These are phyloP conservation scores for Eucalyptus pumila DNA, from an alignment of 345 rosid species.

Conservation along the genomic window DNA sequence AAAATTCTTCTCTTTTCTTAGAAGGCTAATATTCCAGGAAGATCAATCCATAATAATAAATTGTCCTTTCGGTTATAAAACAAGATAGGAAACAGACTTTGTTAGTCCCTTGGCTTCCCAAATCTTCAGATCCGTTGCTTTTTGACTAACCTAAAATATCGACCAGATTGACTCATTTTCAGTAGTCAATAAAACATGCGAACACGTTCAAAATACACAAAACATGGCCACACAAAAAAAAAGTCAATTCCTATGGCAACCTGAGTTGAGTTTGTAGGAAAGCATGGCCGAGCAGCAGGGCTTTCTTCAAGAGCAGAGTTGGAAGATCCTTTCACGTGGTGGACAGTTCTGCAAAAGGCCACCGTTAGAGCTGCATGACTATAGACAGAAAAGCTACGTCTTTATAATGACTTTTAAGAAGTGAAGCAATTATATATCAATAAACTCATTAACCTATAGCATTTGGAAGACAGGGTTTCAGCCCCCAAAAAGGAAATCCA, in stretches of 20 bases:
- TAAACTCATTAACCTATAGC: neutral
- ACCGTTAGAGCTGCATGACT: neutral
- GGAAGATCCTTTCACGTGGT: rapidly evolving
- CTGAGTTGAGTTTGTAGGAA: too few relatives aligned
- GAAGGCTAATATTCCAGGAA: neutral
- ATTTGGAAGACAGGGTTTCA: rapidly evolving
- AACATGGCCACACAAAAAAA: neutral
- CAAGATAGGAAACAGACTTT: neutral
- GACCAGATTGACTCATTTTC: too few relatives aligned
- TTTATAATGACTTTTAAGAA: neutral
- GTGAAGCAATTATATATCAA: neutral
- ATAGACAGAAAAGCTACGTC: neutral
- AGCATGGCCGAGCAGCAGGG: too few relatives aligned
- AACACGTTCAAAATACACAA: neutral
- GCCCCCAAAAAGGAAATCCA: too few relatives aligned
- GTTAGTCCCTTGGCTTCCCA: neutral
- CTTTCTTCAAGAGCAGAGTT: too few relatives aligned
- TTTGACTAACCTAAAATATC: neutral
- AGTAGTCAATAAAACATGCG: too few relatives aligned
- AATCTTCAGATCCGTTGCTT: neutral
- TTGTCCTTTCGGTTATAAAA: neutral
- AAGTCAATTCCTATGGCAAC: too few relatives aligned
- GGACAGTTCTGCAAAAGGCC: rapidly evolving
- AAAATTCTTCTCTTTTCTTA: neutral
- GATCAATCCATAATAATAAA: neutral